Base-by-base conservation (phyloP, 345 rosid species). In the Linum tenue region DNA sequence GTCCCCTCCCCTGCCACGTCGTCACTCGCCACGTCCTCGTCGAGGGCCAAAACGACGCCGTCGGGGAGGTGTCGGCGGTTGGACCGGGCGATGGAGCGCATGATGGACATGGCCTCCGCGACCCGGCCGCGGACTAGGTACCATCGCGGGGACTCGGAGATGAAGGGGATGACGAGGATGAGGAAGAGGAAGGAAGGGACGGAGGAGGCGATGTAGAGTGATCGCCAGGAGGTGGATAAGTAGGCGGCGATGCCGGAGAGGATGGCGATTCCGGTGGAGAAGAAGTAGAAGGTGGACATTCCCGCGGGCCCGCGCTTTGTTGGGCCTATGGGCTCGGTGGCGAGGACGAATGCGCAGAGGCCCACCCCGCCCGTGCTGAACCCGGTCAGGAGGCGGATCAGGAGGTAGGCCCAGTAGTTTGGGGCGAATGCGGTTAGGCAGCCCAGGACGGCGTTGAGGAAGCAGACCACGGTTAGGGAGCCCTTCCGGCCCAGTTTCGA, bases 231-330 rank as follows among this genome's bases (percentile, higher is more conserved):
- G 12, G 60, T 81, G 64, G 83, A 86, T 57, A 79, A 42, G 70
- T 85, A 92, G 15, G 96, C 96, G 11, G 97, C 97, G 1, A 83
- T 77, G 22, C 88, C 87, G 0, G 97, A 73, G 11, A 92, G 82
- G 31, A 85, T 1, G 1, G 87, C 96, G 2, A 90, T 92, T 42
- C 96, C 97, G 0, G 64, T 9, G 1, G 98, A 90, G 85, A 92
- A 90, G 75, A 92, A 92, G 78, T 90, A 92, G 87, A 92, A 92
- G 5, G 97, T 86, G 65, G 97, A 92, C 98, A 92, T 92, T 68
- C 97, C 98, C 2, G 96, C 96, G 0, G 59, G 80, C 8, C 97
- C 97, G 3, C 97, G 94, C 73, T 85, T 92, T 5, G 83, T 66
- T 0, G 97, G 97, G 39, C 98, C 98, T 0, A 92, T 37, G 0